Percentiles rank a stretch among this genome's conserved stretches.
Evolutionary conservation across 805 yeast genomes (phyloP).

Genomic region (Kodamaea hsintzibuensis): DNA sequence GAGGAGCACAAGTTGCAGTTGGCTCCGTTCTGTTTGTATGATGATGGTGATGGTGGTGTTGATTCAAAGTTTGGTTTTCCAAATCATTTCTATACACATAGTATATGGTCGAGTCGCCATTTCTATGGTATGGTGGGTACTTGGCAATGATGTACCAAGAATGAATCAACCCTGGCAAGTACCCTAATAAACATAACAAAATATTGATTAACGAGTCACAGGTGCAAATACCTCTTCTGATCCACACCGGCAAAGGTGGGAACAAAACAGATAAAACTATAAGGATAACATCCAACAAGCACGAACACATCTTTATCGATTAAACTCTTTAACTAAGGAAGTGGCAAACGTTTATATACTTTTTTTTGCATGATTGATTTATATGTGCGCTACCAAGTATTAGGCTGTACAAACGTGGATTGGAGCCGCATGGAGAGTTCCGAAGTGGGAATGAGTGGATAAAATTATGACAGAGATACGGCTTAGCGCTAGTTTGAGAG

Average conservation of each 20-base stretch:
- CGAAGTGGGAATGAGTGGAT: background rate
- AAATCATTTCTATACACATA: constrained; percentile 37
- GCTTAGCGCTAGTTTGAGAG: background rate
- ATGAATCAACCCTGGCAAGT: constrained; percentile 52
- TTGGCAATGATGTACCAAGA: constrained; percentile 51
- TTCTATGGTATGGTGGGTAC: constrained; percentile 39
- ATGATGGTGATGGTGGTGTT: constrained; percentile 20
- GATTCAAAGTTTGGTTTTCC: constrained; percentile 29
- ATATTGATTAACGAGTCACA: constrained; percentile 49
- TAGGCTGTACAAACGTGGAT: background rate
- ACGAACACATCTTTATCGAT: constrained; percentile 23
- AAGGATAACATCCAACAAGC: constrained; percentile 55
- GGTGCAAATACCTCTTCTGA: constrained; percentile 62
- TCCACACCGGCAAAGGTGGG: constrained; percentile 75
- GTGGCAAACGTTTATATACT: background rate
- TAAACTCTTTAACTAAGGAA: background rate
- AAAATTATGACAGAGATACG: no score
- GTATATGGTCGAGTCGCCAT: constrained; percentile 30
- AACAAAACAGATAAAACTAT: constrained; percentile 60
- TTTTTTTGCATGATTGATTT: background rate
- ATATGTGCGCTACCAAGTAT: background rate
- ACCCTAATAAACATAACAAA: constrained; percentile 47
- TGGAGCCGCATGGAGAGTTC: background rate
- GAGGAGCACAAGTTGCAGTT: constrained; percentile 10
- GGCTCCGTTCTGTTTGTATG: constrained; percentile 13